phyloP scores from a whole-genome alignment of 2,329 filamentous ascomycete genomes.

The Trichoderma hamatum region DNA sequence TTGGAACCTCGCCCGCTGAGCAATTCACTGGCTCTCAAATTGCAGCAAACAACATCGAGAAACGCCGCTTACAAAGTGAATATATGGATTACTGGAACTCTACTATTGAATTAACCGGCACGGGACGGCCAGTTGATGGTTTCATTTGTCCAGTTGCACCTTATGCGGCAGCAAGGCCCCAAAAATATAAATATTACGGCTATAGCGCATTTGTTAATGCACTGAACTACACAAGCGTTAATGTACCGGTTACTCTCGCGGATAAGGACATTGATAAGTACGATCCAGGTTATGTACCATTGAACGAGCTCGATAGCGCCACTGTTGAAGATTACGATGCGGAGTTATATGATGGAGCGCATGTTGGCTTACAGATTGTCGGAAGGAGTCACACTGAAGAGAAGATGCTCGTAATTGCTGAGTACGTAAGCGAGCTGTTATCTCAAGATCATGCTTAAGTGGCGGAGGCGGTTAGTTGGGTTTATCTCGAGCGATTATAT shows the following conservation, averaged over 20 bases:
- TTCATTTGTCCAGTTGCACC: neutral
- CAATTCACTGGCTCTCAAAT: neutral
- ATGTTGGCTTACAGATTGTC: neutral
- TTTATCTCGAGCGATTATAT: too few species aligned
- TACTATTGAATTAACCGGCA: neutral
- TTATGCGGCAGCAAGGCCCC: neutral
- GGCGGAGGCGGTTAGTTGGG: neutral
- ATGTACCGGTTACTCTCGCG: neutral
- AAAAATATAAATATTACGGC: neutral
- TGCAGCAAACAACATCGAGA: neutral
- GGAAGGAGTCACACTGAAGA: neutral
- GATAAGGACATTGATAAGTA: neutral
- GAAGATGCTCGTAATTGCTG: neutral
- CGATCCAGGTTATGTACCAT: neutral
- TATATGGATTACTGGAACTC: neutral
- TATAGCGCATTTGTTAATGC: neutral
- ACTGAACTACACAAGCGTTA: neutral
- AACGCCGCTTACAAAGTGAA: neutral
- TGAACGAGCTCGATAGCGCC: neutral
- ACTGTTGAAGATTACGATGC: neutral
- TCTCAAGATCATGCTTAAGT: neutral
- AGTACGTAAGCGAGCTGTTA: neutral
- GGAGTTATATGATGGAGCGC: neutral
- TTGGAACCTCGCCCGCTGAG: neutral
- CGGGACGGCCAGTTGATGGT: neutral